Evolutionary conservation across 1,284 basidiomycete genomes (phyloP), one percentile per base, ranked within the genome.

Genomic region (Malassezia dermatis): DNA sequence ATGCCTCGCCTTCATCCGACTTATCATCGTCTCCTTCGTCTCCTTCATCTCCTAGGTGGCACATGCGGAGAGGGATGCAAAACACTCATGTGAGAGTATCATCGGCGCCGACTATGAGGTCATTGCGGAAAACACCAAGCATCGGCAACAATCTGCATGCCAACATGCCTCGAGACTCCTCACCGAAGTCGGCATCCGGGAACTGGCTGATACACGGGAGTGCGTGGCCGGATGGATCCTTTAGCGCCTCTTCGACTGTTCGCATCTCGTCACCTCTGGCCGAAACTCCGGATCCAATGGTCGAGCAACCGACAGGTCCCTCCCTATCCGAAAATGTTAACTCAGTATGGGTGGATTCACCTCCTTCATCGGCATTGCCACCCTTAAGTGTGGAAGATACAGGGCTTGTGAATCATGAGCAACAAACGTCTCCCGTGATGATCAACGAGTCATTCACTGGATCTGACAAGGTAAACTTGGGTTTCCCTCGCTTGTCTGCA

Each of bases 271-370:
- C 55, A 10, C 49, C 55, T 3, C 35, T 57, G 8, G n/a, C 43
- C 8, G 55, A 57, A 8, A 7, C 21, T 15, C 7, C n/a, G 17
- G 46, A 48, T 11, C 23, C 37, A 8, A 30, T 34, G 15, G 17
- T 24, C 27, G 31, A 31, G 27, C 51, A 32, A 8, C 26, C 32
- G 8, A 27, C 35, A 7, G 15, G 21, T 12, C 39, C 43, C 8
- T 35, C 30, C 8, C 11, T 39, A 3, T 1, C 42, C 13, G 48
- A 51, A 13, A 32, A 28, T 23, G 35, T 57, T 12, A 31, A 57
- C 21, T 57, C 55, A 8, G 49, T 57, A 4, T 57, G 55, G 55
- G 11, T 51, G 3, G 42, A 50, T 12, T 34, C 47, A 5, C 47
- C 39, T 12, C 26, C 40, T 0, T 19, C 17, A 11, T 13, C 28